Conservation (phyloP, 352 stramenopile genomes). For the Pythium phragmitis region DNA sequence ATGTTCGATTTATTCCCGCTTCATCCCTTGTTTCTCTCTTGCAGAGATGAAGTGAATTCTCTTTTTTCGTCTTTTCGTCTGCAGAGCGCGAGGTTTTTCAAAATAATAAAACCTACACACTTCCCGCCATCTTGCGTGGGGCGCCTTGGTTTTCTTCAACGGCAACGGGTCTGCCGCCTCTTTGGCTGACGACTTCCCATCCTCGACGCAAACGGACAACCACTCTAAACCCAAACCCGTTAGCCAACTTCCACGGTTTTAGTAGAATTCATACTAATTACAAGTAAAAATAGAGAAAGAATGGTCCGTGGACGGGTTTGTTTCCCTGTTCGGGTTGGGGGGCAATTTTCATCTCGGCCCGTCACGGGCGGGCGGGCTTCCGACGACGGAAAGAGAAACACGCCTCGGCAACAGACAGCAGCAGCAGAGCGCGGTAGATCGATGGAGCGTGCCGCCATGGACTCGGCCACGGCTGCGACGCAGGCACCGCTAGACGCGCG, state of each 20-base stretch:
- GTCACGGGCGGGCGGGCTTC: constrained; percentile 20
- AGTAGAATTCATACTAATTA: constrained; percentile 13
- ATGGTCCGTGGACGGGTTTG: not conserved
- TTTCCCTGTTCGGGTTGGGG: not conserved
- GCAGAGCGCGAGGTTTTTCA: constrained; percentile 15
- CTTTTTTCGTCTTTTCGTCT: not conserved
- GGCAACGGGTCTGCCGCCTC: constrained; percentile 25
- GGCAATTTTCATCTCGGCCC: constrained; percentile 12
- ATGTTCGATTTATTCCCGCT: constrained; percentile 11
- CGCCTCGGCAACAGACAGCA: constrained; percentile 9
- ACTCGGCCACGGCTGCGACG: constrained; percentile 7
- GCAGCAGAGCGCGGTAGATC: constrained; percentile 12
- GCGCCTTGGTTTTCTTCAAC: constrained; percentile 26
- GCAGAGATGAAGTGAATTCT: constrained; percentile 18
- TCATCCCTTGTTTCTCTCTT: not conserved
- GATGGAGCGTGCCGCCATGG: constrained; percentile 24
- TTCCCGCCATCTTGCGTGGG: constrained; percentile 28
- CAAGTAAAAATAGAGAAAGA: constrained; percentile 20
- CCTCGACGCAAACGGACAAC: not conserved
- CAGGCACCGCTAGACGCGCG: constrained; percentile 1
- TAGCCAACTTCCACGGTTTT: not conserved
- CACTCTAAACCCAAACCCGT: constrained; percentile 5
- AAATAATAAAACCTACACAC: constrained; percentile 24
- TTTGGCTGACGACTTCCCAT: not conserved
- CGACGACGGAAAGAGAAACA: constrained; percentile 29